phyloP scores from a whole-genome alignment of 768 basidiomycete genomes.

The Tulasnella sp. region DNA sequence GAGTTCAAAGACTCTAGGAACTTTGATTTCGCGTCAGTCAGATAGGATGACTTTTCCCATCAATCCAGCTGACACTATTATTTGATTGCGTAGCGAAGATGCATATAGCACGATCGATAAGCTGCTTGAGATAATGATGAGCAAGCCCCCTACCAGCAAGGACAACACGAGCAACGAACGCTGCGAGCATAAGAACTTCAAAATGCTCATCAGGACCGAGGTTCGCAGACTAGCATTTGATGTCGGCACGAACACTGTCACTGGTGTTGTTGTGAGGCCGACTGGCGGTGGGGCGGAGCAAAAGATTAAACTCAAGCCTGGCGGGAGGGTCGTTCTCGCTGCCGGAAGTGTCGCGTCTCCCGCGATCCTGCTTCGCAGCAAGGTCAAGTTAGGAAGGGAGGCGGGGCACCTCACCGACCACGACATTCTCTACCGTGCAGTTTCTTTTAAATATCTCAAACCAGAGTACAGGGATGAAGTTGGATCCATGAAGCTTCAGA shows the following conservation, averaged over 20 bases:
- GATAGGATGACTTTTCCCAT: too few species aligned
- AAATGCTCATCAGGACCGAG: slow-evolving; percentile 21
- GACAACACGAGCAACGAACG: background rate
- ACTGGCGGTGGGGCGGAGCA: background rate
- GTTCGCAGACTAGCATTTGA: background rate
- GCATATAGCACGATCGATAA: slow-evolving; percentile 14
- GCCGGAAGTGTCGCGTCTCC: slow-evolving; percentile 23
- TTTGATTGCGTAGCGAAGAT: background rate
- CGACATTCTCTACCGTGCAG: slow-evolving; percentile 21
- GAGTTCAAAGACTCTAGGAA: slow-evolving; percentile 23
- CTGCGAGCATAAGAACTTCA: slow-evolving; percentile 19
- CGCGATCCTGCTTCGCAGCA: slow-evolving; percentile 23
- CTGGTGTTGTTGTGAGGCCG: slow-evolving; percentile 5
- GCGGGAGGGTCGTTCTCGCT: slow-evolving; percentile 15
- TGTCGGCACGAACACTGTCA: background rate
- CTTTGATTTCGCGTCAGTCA: slow-evolving; percentile 22
- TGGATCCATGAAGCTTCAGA: slow-evolving; percentile 26
- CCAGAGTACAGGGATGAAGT: slow-evolving; percentile 14
- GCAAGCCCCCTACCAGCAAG: slow-evolving; percentile 13
- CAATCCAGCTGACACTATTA: too few species aligned
- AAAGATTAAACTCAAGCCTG: background rate
- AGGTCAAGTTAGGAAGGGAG: background rate
- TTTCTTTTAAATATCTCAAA: slow-evolving; percentile 21
- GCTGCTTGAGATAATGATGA: slow-evolving; percentile 25
- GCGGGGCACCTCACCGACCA: slow-evolving; percentile 24